Evolutionary conservation across 2,329 filamentous ascomycete genomes (phyloP).

Genomic region (Neofusicoccum umdonicola): DNA sequence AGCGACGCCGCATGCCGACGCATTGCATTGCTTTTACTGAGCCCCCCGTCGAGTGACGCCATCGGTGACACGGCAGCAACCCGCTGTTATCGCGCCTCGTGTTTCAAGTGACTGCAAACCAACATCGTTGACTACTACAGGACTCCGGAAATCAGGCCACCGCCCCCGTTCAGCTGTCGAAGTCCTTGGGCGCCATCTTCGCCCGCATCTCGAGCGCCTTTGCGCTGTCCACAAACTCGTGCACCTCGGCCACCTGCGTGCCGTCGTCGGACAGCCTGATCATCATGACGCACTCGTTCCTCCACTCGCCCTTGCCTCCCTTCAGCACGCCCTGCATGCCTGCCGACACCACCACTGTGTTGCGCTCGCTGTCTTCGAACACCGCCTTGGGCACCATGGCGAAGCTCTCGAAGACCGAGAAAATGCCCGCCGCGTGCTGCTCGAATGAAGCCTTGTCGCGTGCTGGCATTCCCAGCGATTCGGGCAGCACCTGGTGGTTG

Average conservation of each 20-base stretch:
- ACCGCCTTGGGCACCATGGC: slow-evolving; percentile 37
- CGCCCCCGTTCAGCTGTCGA: not conserved
- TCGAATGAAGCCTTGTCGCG: slow-evolving; percentile 39
- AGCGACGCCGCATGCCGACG: not conserved
- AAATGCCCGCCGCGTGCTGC: slow-evolving; percentile 41
- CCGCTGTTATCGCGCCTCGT: not conserved
- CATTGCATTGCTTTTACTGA: not conserved
- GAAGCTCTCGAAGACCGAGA: slow-evolving; percentile 43
- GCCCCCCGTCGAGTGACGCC: not conserved
- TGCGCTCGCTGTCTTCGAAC: slow-evolving; percentile 32
- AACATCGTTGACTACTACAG: too few species aligned
- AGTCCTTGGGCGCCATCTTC: slow-evolving; percentile 30
- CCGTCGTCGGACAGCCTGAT: slow-evolving; percentile 20
- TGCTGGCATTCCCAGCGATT: slow-evolving; percentile 39
- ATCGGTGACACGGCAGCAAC: not conserved
- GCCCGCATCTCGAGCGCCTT: slow-evolving; percentile 32
- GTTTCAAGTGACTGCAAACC: not conserved
- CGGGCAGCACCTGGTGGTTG: slow-evolving; percentile 41
- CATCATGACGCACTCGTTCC: slow-evolving; percentile 24
- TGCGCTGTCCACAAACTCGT: slow-evolving; percentile 45
- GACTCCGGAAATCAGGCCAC: not conserved
- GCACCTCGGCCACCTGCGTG: slow-evolving; percentile 24
- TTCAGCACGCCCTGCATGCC: slow-evolving; percentile 30
- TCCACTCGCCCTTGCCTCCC: slow-evolving; percentile 23
- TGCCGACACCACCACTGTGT: slow-evolving; percentile 39